Base-by-base conservation (phyloP, 2,329 filamentous ascomycete species). In the Thelonectria discophora region DNA sequence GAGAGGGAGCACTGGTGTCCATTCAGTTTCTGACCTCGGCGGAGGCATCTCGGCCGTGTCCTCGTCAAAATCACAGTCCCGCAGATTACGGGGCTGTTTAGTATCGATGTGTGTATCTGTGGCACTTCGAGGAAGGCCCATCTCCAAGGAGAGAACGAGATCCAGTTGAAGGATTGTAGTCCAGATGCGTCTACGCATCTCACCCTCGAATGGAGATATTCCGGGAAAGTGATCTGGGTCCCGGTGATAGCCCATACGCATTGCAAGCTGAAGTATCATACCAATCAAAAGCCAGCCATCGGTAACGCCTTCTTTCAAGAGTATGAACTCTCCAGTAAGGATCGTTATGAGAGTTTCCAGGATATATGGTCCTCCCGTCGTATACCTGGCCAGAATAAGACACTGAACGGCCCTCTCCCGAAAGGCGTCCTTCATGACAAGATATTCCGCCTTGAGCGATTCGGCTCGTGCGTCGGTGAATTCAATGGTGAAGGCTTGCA, bases 101-200 rank as follows among this genome's bases (percentile, higher is more conserved):
- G 63, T 64, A 4, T 66, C 63, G 10, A 52, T 52, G 13, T 66
- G 60, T 6, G 51, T 34, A 37, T 47, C 37, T 20, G 45, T 43
- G 55, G 58, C 18, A 45, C 18, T 24, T 32, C 60, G 55, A 15
- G 61, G 65, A 17, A 91, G 76, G 2, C 88, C 88, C 49, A 89
- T 80, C 70, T 90, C 86, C 69, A 88, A 88, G 5, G 86, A 84
- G 18, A 87, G 84, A 9, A 89, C 73, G 6, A 88, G 74, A 70
- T 90, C 88, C 34, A 88, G 79, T 69, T 88, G 84, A 18, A 78
- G 71, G 7, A 80, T 77, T 34, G 83, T 73, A 61, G 80, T 78
- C 84, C 83, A 86, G 54, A 82, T 68, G 10, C 81, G 77, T 34
- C 81, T 75, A 10, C 81, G 77, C 78, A 84, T 83, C 73, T 86